Conservation (phyloP, 345 rosid species). For the Eucalyptus marginata region DNA sequence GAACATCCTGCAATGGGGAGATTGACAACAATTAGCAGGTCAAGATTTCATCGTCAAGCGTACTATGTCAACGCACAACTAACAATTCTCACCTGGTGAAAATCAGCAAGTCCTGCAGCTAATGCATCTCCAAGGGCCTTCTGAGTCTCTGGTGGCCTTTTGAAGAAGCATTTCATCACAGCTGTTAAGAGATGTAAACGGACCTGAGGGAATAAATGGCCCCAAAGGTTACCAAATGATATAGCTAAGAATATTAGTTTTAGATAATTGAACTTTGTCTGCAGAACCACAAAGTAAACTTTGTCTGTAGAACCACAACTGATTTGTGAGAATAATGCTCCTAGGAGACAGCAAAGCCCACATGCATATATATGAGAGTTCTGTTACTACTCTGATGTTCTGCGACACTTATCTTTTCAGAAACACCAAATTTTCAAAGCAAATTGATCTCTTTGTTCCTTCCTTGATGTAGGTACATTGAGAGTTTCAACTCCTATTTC, state of each 20-base stretch:
- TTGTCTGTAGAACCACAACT: neutral
- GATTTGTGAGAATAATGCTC: neutral
- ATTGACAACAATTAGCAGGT: neutral
- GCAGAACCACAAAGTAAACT: neutral
- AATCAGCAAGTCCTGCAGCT: conserved; percentile 79
- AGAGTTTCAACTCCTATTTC: neutral
- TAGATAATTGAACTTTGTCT: neutral
- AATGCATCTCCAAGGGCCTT: conserved; percentile 79
- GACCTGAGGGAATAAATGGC: conserved; percentile 34
- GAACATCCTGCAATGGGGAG: conserved; percentile 69
- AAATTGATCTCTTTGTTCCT: neutral
- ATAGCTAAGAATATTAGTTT: neutral
- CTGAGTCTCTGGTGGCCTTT: conserved; percentile 95
- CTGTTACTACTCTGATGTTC: neutral
- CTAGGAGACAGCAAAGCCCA: neutral
- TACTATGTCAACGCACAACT: neutral
- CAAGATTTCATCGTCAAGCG: neutral
- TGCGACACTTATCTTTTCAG: neutral
- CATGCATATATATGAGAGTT: neutral
- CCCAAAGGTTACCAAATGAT: neutral
- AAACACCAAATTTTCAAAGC: neutral
- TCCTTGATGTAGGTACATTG: neutral
- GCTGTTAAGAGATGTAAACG: conserved; percentile 96
- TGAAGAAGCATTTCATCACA: conserved; percentile 89
- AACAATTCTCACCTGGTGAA: conserved; percentile 59